Conservation (phyloP, 495 filamentous ascomycete species). For the Hypoxylon intermedium region DNA sequence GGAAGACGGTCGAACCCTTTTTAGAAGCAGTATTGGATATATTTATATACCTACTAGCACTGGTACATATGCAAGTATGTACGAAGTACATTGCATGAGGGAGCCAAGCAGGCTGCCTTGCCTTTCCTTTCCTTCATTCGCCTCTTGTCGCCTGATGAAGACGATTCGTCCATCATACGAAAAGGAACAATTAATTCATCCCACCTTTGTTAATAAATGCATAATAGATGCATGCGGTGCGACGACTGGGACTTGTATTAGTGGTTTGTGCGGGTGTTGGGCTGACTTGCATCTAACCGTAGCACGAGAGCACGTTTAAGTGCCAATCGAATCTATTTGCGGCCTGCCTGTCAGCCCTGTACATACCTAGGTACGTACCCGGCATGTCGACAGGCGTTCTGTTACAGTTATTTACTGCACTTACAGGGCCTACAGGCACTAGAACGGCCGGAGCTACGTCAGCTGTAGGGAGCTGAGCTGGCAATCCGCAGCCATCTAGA, state of each 20-base stretch:
- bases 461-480: slow-evolving; percentile 30
- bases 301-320: slow-evolving; percentile 21
- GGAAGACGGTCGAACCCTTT: background rate
- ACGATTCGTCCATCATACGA: slow-evolving; percentile 15
- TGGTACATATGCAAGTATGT: too few relatives aligned
- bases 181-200: slow-evolving; percentile 1
- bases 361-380: too few relatives aligned
- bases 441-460: slow-evolving; percentile 38
- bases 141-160: slow-evolving; percentile 19
- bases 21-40: slow-evolving; percentile 10
- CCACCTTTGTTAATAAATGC: background rate
- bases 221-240: slow-evolving; percentile 10
- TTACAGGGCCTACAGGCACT: background rate
- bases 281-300: slow-evolving; percentile 32
- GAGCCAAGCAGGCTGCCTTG: slow-evolving; percentile 16
- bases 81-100: slow-evolving; percentile 1
- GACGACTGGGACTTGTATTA: slow-evolving; percentile 1
- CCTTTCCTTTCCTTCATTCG: background rate
- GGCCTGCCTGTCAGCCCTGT: slow-evolving; percentile 12
- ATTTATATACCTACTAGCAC: too few relatives aligned
- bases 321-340: slow-evolving; percentile 16
- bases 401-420: background rate
- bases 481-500: background rate
- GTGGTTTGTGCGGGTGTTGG: slow-evolving; percentile 6
- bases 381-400: slow-evolving; percentile 1